phyloP scores from a whole-genome alignment of 1,139 yeast genomes.

The Nadsonia starkeyi-henricii region DNA sequence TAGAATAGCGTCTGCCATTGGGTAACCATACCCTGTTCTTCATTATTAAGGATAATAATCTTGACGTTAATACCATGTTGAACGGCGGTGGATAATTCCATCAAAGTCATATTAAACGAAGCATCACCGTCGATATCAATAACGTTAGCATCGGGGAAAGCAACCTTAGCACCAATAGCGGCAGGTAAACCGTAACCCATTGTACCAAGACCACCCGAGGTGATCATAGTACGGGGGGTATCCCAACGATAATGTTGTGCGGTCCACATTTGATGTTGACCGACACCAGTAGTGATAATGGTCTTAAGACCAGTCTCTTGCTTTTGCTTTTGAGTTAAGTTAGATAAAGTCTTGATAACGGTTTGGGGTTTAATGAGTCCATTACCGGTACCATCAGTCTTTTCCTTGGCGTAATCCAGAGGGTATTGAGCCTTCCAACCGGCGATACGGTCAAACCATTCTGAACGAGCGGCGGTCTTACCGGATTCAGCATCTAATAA shows the following conservation, averaged over 20 bases:
- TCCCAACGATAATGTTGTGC: conserved; percentile 96
- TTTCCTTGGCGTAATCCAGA: conserved; percentile 46
- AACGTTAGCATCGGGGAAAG: conserved; percentile 85
- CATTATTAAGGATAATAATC: conserved; percentile 79
- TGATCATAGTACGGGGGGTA: conserved; percentile 79
- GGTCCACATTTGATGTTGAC: conserved; percentile 99
- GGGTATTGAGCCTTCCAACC: conserved; percentile 85
- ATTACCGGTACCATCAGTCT: conserved; percentile 42
- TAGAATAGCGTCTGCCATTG: conserved; percentile 98
- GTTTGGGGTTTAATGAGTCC: conserved; percentile 80
- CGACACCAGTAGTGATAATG: conserved; percentile 93
- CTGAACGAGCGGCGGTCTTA: conserved; percentile 36
- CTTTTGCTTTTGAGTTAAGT: conserved; percentile 47
- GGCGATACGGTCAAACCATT: conserved; percentile 62
- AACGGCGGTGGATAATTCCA: conserved; percentile 85
- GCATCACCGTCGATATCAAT: conserved; percentile 98
- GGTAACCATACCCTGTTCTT: conserved; percentile 99
- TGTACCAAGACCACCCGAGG: conserved; percentile 97
- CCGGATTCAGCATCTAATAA: conserved; percentile 40
- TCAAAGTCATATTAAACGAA: conserved; percentile 91
- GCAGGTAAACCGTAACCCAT: conserved; percentile 98
- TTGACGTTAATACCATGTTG: conserved; percentile 88
- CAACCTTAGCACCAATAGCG: conserved; percentile 96
- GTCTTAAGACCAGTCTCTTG: conserved; percentile 37
- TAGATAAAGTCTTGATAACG: conserved; percentile 62